Conservation (phyloP, 129 eudicot genomes). For the Tanacetum coccineum region DNA sequence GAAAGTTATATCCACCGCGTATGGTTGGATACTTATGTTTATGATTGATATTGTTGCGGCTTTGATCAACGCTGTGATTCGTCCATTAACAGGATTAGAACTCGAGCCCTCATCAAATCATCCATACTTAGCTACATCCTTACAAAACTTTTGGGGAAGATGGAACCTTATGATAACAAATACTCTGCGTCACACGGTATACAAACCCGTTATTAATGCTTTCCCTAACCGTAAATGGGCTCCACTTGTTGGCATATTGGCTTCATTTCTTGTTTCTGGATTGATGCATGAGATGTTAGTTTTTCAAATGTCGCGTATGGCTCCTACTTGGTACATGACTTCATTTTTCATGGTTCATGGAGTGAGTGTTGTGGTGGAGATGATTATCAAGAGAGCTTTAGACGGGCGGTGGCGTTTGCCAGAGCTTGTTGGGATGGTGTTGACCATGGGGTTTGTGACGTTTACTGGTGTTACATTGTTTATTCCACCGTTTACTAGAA, state of each 20-base stretch:
- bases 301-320: conserved; percentile 44
- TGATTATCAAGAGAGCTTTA: conserved; percentile 36
- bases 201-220: conserved; percentile 20
- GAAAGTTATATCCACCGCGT: background rate
- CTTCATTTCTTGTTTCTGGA: conserved; percentile 31
- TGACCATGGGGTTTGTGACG: conserved; percentile 44
- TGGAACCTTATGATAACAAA: conserved; percentile 46
- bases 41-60: conserved; percentile 24
- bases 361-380: conserved; percentile 46
- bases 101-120: conserved; percentile 34
- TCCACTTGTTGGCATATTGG: conserved; percentile 18
- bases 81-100: conserved; percentile 22
- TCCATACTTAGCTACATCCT: conserved; percentile 40
- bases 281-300: conserved; percentile 63
- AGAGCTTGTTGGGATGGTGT: conserved; percentile 16
- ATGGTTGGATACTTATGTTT: conserved; percentile 21
- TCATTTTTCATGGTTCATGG: conserved; percentile 68
- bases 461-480: conserved; percentile 55
- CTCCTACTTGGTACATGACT: conserved; percentile 59
- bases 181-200: conserved; percentile 33
- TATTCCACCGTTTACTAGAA: conserved; percentile 38
- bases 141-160: conserved; percentile 45
- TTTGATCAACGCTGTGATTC: background rate
- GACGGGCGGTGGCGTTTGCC: conserved; percentile 38
- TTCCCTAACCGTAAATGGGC: conserved; percentile 11